Conservation (phyloP, 2,329 filamentous ascomycete genomes). For the Canariomyces notabilis region DNA sequence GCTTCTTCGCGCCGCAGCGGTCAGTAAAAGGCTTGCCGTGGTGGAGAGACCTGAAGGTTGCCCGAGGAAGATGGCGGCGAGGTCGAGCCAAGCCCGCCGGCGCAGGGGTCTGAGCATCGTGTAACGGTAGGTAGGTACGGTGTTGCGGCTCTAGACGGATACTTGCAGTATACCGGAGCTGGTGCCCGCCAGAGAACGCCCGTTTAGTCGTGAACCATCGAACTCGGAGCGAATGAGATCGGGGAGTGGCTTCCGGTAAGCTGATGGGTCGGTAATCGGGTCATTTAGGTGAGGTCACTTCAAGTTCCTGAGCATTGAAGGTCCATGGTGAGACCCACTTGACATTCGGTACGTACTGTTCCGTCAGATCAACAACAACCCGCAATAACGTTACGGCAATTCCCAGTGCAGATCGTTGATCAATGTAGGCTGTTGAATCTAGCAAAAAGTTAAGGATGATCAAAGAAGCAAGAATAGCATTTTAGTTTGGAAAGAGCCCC, state of each 20-base stretch:
- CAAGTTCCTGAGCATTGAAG: too few relatives aligned
- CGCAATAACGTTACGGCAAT: too few relatives aligned
- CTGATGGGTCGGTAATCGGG: too few relatives aligned
- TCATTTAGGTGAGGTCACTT: neutral
- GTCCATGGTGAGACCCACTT: too few relatives aligned
- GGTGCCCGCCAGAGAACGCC: neutral
- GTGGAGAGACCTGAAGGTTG: neutral
- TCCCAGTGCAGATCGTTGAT: too few relatives aligned
- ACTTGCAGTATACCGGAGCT: neutral
- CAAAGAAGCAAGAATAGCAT: too few relatives aligned
- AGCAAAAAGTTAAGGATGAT: too few relatives aligned
- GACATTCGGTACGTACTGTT: too few relatives aligned
- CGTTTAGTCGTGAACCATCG: neutral
- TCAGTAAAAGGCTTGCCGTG: neutral
- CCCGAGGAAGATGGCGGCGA: neutral
- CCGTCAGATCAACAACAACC: too few relatives aligned
- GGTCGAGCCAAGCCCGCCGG: neutral
- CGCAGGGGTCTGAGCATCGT: constrained; percentile 4
- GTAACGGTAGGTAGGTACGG: neutral
- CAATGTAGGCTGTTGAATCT: too few relatives aligned
- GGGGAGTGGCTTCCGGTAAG: neutral
- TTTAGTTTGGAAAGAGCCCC: too few relatives aligned
- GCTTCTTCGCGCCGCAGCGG: neutral
- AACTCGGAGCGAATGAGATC: neutral
- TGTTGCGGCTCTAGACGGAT: neutral